These are phyloP conservation scores for Neurospora tetrasperma DNA, from an alignment of 495 filamentous ascomycete species.

Conservation along the genomic window DNA sequence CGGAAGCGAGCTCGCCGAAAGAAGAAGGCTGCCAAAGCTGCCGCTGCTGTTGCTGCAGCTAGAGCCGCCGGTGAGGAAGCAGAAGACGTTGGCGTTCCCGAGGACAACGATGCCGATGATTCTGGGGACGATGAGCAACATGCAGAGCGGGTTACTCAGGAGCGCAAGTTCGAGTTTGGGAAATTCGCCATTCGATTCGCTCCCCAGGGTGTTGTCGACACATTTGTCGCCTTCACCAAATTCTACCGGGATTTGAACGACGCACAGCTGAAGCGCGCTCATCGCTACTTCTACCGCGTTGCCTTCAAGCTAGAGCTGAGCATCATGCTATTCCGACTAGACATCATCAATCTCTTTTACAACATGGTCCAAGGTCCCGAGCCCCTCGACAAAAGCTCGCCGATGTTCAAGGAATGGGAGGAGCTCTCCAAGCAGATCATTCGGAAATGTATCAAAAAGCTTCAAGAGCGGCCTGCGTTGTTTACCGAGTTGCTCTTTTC, in stretches of 20 bases:
- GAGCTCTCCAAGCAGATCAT: constrained; percentile 75
- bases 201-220: constrained; percentile 76
- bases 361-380: constrained; percentile 88
- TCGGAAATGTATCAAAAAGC: constrained; percentile 62
- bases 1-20: constrained; percentile 56
- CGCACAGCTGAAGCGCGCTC: constrained; percentile 80
- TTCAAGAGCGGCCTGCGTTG: constrained; percentile 72
- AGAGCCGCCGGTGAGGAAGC: constrained; percentile 7
- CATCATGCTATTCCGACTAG: constrained; percentile 78
- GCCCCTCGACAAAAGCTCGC: constrained; percentile 51
- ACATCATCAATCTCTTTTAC: constrained; percentile 81
- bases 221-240: constrained; percentile 69
- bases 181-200: constrained; percentile 73
- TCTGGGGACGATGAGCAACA: constrained; percentile 69
- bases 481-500: constrained; percentile 87
- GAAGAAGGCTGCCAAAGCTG: constrained; percentile 47
- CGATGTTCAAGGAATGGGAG: constrained; percentile 81
- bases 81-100: constrained; percentile 15
- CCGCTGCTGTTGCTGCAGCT: constrained; percentile 6
- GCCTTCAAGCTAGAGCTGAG: constrained; percentile 90
- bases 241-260: constrained; percentile 75
- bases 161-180: constrained; percentile 90
- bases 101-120: constrained; percentile 44
- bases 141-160: constrained; percentile 57
- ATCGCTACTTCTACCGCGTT: constrained; percentile 90